Conservation (phyloP, 495 filamentous ascomycete species). For the Xylaria longipes region DNA sequence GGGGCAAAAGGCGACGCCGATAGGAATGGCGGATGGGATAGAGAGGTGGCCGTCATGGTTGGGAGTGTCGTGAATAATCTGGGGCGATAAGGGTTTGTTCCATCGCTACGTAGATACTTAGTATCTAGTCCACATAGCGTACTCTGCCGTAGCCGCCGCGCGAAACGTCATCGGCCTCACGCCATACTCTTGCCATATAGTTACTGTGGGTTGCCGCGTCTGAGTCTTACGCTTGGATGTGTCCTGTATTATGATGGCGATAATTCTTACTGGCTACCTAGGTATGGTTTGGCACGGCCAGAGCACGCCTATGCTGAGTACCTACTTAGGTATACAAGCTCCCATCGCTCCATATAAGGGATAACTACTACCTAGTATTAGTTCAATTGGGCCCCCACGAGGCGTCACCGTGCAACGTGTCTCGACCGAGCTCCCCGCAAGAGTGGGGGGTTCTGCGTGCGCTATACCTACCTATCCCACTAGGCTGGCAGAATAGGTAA, state of each 20-base stretch:
- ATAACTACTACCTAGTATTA: background rate
- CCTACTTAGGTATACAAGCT: no score
- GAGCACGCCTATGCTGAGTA: no score
- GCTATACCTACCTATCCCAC: background rate
- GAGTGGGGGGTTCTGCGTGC: background rate
- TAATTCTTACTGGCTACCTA: background rate
- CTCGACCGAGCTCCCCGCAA: background rate
- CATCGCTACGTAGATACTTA: background rate
- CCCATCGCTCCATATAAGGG: no score
- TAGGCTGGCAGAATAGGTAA: background rate
- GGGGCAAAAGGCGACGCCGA: slow-evolving; percentile 39
- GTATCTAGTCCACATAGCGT: background rate
- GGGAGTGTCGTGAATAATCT: slow-evolving; percentile 66
- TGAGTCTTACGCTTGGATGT: background rate
- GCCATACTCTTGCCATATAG: background rate
- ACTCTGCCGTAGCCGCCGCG: background rate
- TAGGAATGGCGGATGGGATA: slow-evolving; percentile 72
- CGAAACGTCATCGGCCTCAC: no score
- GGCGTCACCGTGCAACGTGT: background rate
- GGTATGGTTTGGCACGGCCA: no score
- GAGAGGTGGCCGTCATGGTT: slow-evolving; percentile 95
- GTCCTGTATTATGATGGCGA: background rate
- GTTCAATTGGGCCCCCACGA: background rate
- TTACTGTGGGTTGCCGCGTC: background rate
- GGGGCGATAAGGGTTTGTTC: slow-evolving; percentile 42